These are phyloP conservation scores for Oryza glaberrima DNA, from an alignment of 176 grass and related monocot genomes.

Conservation along the genomic window DNA sequence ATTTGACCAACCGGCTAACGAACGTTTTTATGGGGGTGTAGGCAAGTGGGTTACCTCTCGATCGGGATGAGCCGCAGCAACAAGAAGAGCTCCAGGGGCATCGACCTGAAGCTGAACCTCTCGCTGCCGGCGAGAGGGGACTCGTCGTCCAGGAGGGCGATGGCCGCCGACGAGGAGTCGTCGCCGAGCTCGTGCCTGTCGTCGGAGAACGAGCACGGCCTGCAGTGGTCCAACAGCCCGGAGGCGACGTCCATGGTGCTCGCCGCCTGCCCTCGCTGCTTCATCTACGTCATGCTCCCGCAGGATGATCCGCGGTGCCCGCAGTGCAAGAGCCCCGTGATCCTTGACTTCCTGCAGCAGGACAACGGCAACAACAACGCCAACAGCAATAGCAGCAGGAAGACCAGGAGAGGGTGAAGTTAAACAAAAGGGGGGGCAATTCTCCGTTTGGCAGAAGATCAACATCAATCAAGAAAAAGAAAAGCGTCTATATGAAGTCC, in stretches of 20 bases:
- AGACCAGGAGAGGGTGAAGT: conserved; percentile 64
- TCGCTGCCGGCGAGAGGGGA: conserved; percentile 60
- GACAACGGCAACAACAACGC: conserved; percentile 32
- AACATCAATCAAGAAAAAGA: conserved; percentile 35
- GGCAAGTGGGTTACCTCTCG: not conserved
- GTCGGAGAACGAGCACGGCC: conserved; percentile 73
- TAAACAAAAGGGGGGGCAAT: not conserved
- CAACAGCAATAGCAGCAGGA: conserved; percentile 48
- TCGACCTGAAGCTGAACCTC: conserved; percentile 90
- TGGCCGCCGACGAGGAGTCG: conserved; percentile 65
- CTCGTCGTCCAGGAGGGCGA: conserved; percentile 50
- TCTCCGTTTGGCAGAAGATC: conserved; percentile 4
- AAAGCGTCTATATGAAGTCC: conserved; percentile 45
- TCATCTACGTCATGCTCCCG: conserved; percentile 98
- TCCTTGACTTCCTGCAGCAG: conserved; percentile 80
- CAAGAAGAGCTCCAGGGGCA: conserved; percentile 63
- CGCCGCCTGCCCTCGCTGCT: conserved; percentile 72
- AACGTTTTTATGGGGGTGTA: conserved; percentile 28
- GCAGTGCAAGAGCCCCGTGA: conserved; percentile 85
- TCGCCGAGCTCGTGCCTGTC: conserved; percentile 80
- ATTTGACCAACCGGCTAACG: not conserved
- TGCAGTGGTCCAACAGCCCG: conserved; percentile 73
- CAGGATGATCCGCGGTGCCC: conserved; percentile 84
- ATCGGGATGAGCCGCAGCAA: conserved; percentile 75
- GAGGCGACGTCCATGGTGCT: conserved; percentile 91